Base-by-base conservation (phyloP, 2,329 filamentous ascomycete species). In the Cryphonectria parasitica region DNA sequence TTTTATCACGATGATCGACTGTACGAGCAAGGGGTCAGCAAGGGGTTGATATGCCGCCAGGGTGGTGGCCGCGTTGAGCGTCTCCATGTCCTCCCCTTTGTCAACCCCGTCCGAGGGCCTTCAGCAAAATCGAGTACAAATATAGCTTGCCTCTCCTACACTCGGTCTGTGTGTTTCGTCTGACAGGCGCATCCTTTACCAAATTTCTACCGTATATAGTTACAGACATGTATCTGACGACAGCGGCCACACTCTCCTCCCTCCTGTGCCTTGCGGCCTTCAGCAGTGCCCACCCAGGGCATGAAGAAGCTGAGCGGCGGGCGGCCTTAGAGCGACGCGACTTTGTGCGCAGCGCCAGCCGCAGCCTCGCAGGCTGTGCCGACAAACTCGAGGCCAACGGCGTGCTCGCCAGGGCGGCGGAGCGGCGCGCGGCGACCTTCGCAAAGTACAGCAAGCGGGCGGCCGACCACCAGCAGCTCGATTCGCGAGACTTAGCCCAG, bases 361-460 rank as follows among this genome's bases (percentile, higher is more conserved):
- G 62, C 17, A 34, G n/a, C 25, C 61, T 69, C 11, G 62, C 56
- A 3, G 49, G 36, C 60, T 70, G 69, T 45, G 36, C 67, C 25
- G 19, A 49, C 17, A 56, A 63, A 19, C 67, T 69, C 19, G 67
- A 69, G 52, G 43, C 67, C 6, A 62, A 39, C 36, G 67, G 62
- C 25, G 36, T 69, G 3, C 22, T 56, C 2, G 34, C 60, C 19
- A 65, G 65, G 34, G 69, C 65, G 25, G 28, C 43, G 19, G 60
- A 70, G 49, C 64, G 69, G 22, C 69, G 65, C 31, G 58, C 31
- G 36, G 39, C 34, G 11, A 45, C 60, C 1, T 25, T 67, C 7
- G 61, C 62, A 5, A 49, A 36, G 22, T 45, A 68, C 31, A 58
- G 65, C 34, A 49, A n/a, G 25, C 49, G 11, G 22, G 10, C 22